Conservation (phyloP, 805 yeast species). For the Saturnispora saitoi region DNA sequence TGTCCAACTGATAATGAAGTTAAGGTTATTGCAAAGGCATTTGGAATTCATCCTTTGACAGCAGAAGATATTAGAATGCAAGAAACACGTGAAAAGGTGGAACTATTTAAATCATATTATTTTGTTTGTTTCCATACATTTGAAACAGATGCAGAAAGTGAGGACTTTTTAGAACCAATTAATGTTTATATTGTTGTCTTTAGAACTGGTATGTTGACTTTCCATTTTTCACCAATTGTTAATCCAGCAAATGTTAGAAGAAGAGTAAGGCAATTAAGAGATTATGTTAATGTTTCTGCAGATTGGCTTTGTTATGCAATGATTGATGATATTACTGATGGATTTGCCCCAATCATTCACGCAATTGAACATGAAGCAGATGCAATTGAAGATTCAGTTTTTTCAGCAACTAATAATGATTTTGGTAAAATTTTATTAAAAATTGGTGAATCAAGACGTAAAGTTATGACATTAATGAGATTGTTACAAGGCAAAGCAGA, state of each 20-base stretch:
- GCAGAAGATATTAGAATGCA: slow-evolving; percentile 96
- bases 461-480: slow-evolving; percentile 88
- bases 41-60: slow-evolving; percentile 95
- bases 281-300: slow-evolving; percentile 67
- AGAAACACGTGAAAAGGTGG: slow-evolving; percentile 96
- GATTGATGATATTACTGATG: slow-evolving; percentile 79
- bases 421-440: slow-evolving; percentile 68
- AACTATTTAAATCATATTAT: slow-evolving; percentile 79
- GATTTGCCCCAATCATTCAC: slow-evolving; percentile 74
- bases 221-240: slow-evolving; percentile 59
- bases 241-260: slow-evolving; percentile 74
- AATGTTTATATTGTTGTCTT: slow-evolving; percentile 68
- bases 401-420: slow-evolving; percentile 66
- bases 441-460: slow-evolving; percentile 83
- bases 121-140: slow-evolving; percentile 96
- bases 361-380: slow-evolving; percentile 75
- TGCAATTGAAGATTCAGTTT: slow-evolving; percentile 78
- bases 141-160: slow-evolving; percentile 74
- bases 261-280: slow-evolving; percentile 72
- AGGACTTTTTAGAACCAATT: slow-evolving; percentile 75
- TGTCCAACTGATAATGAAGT: slow-evolving; percentile 94
- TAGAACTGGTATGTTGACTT: slow-evolving; percentile 57
- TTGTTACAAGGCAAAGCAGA: slow-evolving; percentile 90
- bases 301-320: slow-evolving; percentile 80
- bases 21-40: slow-evolving; percentile 85